These are phyloP conservation scores for Zygoascus hellenicus DNA, from an alignment of 1,139 yeast genomes.

Conservation along the genomic window DNA sequence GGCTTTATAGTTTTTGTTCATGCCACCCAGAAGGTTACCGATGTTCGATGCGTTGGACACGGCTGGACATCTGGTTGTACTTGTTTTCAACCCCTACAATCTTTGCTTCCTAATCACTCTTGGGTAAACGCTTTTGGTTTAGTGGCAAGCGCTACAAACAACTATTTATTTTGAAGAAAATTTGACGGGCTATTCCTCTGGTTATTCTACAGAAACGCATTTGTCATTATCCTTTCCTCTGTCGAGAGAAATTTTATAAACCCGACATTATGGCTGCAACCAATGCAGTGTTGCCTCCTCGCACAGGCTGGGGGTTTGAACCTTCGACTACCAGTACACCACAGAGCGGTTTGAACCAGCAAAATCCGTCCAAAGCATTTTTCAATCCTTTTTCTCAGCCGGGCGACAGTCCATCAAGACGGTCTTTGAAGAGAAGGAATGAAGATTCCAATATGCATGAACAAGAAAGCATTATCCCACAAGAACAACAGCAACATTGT, in stretches of 20 bases:
- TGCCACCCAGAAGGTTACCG: too few species aligned
- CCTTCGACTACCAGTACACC: constrained; percentile 12
- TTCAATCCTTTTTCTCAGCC: background rate
- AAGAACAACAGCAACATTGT: constrained; percentile 6
- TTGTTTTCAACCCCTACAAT: too few species aligned
- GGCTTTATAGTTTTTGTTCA: too few species aligned
- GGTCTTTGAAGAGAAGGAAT: constrained; percentile 8
- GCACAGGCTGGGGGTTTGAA: constrained; percentile 28
- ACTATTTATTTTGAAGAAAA: too few species aligned
- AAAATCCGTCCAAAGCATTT: background rate
- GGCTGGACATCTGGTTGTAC: too few species aligned
- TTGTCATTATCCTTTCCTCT: background rate
- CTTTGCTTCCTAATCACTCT: too few species aligned
- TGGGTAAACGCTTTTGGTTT: background rate
- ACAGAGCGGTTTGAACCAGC: background rate
- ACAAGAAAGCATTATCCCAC: constrained; percentile 5
- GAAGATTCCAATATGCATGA: constrained; percentile 6
- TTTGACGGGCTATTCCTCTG: too few species aligned
- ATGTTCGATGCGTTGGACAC: too few species aligned
- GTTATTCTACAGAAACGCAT: too few species aligned
- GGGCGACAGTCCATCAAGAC: background rate
- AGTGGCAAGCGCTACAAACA: too few species aligned
- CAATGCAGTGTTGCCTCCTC: constrained; percentile 24
- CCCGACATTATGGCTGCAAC: constrained; percentile 21
- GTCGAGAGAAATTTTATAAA: background rate